Conservation (phyloP, 257 asterid species). For the Ligustrum vulgare region DNA sequence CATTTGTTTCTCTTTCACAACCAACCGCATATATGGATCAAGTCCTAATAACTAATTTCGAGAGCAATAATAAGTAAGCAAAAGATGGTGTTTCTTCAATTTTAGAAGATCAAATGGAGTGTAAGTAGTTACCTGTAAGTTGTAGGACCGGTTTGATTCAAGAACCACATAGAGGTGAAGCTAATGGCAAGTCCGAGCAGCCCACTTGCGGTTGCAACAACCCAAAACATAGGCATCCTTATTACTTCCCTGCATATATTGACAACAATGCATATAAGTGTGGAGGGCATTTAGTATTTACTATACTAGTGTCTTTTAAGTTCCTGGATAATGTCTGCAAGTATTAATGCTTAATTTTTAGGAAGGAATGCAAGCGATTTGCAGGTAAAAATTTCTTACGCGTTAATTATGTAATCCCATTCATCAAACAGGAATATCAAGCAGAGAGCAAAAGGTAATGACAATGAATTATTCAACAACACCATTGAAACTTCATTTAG, state of each 20-base stretch:
- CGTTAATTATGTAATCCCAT: slow-evolving; percentile 41
- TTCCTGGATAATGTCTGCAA: not conserved
- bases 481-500: slow-evolving; percentile 57
- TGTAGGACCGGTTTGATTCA: slow-evolving; percentile 51
- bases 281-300: not conserved
- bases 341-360: not conserved
- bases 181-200: slow-evolving; percentile 53
- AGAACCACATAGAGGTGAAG: slow-evolving; percentile 56
- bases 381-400: slow-evolving; percentile 22
- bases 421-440: slow-evolving; percentile 45
- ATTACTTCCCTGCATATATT: slow-evolving; percentile 18
- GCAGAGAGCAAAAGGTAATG: slow-evolving; percentile 48
- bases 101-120: not conserved
- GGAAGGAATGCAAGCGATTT: not conserved
- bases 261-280: not conserved
- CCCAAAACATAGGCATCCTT: slow-evolving; percentile 19
- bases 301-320: not conserved
- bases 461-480: slow-evolving; percentile 44
- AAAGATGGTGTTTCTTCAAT: not conserved
- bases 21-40: not conserved
- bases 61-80: not conserved
- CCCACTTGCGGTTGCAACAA: slow-evolving; percentile 52
- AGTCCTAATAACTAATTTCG: not conserved
- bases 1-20: not conserved
- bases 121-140: slow-evolving; percentile 40